These are phyloP conservation scores for Arthrobotrys musiformis DNA, from an alignment of 2,329 filamentous ascomycete species.

Conservation along the genomic window DNA sequence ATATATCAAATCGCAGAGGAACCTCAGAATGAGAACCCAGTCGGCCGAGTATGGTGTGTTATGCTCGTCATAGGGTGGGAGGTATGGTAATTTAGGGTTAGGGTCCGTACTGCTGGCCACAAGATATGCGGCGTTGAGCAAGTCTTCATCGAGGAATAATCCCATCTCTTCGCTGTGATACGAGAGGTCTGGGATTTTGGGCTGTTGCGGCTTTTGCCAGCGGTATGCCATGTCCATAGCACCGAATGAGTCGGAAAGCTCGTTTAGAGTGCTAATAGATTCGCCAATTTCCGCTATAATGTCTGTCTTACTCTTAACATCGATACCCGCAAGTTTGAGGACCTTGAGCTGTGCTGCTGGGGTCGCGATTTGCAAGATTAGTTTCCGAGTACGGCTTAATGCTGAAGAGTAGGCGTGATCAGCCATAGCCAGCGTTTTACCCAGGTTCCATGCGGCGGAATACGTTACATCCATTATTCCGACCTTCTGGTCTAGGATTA, in stretches of 20 bases:
- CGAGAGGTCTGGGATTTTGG: not conserved
- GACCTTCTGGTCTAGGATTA: conserved; percentile 63
- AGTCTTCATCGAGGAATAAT: conserved; percentile 6
- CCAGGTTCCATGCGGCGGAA: conserved; percentile 64
- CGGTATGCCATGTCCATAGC: conserved; percentile 14
- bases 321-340: not conserved
- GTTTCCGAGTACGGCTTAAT: conserved; percentile 58
- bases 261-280: not conserved
- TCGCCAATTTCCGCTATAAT: not conserved
- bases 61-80: conserved; percentile 61
- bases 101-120: conserved; percentile 31
- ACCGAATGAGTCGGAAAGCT: not conserved
- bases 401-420: conserved; percentile 61
- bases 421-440: conserved; percentile 63
- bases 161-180: conserved; percentile 5
- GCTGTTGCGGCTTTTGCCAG: not conserved
- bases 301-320: conserved; percentile 21
- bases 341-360: conserved; percentile 50
- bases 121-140: not conserved
- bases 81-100: conserved; percentile 40
- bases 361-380: conserved; percentile 52
- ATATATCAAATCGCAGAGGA: conserved; percentile 63
- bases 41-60: conserved; percentile 61
- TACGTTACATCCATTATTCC: conserved; percentile 66
- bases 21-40: conserved; percentile 62